Evolutionary conservation across 495 filamentous ascomycete species (phyloP).

Genomic region (Aspergillus bridgeri): DNA sequence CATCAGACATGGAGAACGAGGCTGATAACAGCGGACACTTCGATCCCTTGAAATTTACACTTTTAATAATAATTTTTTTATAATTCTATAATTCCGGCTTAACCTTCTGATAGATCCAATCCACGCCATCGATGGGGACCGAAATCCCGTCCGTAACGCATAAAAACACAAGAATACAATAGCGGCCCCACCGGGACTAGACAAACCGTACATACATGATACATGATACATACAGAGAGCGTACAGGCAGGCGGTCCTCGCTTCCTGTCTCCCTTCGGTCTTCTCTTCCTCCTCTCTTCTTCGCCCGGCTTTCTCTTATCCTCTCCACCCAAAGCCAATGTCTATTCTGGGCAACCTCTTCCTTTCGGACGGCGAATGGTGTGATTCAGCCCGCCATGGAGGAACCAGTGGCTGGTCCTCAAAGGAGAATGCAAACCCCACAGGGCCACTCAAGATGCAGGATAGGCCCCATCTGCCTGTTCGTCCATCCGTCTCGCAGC

Average conservation of each 20-base stretch:
- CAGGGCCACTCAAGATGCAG: slow-evolving; percentile 11
- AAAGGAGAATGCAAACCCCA: slow-evolving; percentile 12
- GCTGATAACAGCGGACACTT: neutral
- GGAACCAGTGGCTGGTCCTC: slow-evolving; percentile 17
- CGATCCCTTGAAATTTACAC: too few relatives aligned
- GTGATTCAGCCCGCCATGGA: slow-evolving; percentile 15
- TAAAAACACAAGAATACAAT: too few relatives aligned
- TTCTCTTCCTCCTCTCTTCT: slow-evolving; percentile 6
- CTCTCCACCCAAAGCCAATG: slow-evolving; percentile 11
- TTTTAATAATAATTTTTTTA: neutral
- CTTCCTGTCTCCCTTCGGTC: slow-evolving; percentile 14
- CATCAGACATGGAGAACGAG: neutral
- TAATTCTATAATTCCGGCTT: neutral
- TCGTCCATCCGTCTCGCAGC: slow-evolving; percentile 8
- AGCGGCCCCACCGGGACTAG: too few relatives aligned
- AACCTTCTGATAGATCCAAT: neutral
- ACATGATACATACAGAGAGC: neutral
- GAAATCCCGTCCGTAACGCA: too few relatives aligned
- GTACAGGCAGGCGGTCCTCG: slow-evolving; percentile 5
- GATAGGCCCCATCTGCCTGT: slow-evolving; percentile 12
- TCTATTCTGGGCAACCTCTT: slow-evolving; percentile 1
- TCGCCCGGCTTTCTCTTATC: neutral
- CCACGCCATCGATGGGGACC: neutral
- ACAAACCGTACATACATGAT: neutral
- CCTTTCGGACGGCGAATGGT: slow-evolving; percentile 14